Conservation (phyloP, 345 rosid genomes). For the Gossypium longicalyx region DNA sequence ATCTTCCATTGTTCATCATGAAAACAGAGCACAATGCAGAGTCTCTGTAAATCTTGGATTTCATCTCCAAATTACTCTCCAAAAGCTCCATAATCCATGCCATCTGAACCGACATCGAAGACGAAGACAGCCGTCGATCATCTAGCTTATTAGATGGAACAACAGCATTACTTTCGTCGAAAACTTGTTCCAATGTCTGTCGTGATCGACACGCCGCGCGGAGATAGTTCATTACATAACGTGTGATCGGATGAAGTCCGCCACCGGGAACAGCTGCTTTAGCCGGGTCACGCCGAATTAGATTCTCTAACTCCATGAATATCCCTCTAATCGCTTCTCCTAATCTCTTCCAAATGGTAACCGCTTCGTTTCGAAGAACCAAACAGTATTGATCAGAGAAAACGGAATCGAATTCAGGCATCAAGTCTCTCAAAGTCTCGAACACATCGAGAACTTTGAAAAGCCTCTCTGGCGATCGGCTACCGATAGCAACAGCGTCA, state of each 20-base stretch:
- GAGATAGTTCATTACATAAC: slow-evolving; percentile 84
- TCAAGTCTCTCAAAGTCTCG: slow-evolving; percentile 71
- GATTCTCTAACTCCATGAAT: slow-evolving; percentile 90
- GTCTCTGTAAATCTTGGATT: slow-evolving; percentile 71
- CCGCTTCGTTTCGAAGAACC: slow-evolving; percentile 67
- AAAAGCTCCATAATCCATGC: slow-evolving; percentile 89
- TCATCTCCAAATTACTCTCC: slow-evolving; percentile 84
- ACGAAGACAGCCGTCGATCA: slow-evolving; percentile 26
- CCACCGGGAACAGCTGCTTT: slow-evolving; percentile 82
- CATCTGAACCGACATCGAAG: slow-evolving; percentile 67
- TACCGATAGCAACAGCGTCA: slow-evolving; percentile 63
- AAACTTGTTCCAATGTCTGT: slow-evolving; percentile 69
- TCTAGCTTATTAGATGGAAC: slow-evolving; percentile 39
- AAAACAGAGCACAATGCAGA: slow-evolving; percentile 58
- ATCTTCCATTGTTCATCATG: slow-evolving; percentile 82
- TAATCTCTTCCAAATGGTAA: slow-evolving; percentile 66
- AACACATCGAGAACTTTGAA: slow-evolving; percentile 82
- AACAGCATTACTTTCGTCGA: slow-evolving; percentile 50
- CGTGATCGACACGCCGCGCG: slow-evolving; percentile 80
- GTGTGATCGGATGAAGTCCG: slow-evolving; percentile 80
- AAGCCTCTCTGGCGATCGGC: slow-evolving; percentile 80
- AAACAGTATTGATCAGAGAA: slow-evolving; percentile 74
- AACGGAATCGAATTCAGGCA: slow-evolving; percentile 66
- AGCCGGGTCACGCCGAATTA: slow-evolving; percentile 81
- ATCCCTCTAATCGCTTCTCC: slow-evolving; percentile 78